Percentiles rank a stretch among this genome's conserved stretches.
phyloP scores from a whole-genome alignment of 345 rosid species.

The Gossypium ekmanianum region DNA sequence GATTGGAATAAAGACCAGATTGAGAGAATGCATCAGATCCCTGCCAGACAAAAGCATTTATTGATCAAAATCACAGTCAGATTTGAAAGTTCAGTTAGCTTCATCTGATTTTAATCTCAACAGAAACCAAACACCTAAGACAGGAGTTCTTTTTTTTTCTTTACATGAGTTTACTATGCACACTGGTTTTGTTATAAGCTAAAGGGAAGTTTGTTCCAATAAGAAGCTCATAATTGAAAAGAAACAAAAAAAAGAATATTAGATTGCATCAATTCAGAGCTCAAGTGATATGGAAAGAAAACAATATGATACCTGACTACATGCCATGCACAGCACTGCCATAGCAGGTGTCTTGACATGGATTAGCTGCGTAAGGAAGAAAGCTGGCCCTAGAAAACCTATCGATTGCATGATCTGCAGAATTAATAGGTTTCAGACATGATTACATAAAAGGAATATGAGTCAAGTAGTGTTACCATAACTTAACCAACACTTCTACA shows the following conservation, averaged over 20 bases:
- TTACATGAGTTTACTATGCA: background rate
- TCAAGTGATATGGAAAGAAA: constrained; percentile 14
- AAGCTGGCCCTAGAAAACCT: constrained; percentile 93
- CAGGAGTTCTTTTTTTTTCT: too few species aligned
- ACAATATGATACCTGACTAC: constrained; percentile 74
- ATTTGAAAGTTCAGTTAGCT: too few species aligned
- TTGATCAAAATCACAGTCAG: too few species aligned
- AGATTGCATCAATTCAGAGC: background rate
- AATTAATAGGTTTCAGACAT: constrained; percentile 19
- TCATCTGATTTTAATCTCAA: too few species aligned
- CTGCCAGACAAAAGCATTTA: constrained; percentile 32
- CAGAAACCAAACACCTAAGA: too few species aligned
- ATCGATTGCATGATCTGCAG: constrained; percentile 97
- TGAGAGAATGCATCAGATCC: constrained; percentile 97
- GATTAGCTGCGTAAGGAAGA: constrained; percentile 86
- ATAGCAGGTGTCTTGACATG: constrained; percentile 79
- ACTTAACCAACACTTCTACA: background rate
- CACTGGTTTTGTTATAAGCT: background rate
- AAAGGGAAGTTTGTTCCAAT: background rate
- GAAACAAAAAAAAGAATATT: background rate
- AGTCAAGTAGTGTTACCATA: background rate
- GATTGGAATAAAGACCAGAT: constrained; percentile 95
- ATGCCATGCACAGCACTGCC: constrained; percentile 98
- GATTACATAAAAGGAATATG: constrained; percentile 14
- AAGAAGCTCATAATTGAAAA: background rate